Evolutionary conservation across 768 basidiomycete species (phyloP).

Genomic region (Artomyces pyxidatus): DNA sequence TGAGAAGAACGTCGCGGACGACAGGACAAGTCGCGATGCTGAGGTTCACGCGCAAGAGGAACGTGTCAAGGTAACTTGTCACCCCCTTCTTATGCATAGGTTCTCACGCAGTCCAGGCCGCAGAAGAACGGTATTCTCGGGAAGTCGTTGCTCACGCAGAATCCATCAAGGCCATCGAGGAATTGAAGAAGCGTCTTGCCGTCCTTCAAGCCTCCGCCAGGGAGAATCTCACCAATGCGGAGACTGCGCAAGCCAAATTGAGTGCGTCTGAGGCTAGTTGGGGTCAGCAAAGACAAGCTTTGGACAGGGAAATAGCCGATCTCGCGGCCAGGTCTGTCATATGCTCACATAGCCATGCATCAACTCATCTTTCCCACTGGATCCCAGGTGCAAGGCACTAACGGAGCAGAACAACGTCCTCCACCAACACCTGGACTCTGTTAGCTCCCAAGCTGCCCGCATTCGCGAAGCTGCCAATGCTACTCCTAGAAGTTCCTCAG

Average conservation of each 20-base stretch:
- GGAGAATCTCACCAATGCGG: constrained; percentile 51
- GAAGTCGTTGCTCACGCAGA: constrained; percentile 86
- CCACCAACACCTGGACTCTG: constrained; percentile 78
- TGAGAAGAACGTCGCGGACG: constrained; percentile 58
- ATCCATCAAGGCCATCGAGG: constrained; percentile 63
- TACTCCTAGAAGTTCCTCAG: too few species aligned
- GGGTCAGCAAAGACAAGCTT: constrained; percentile 65
- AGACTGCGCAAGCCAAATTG: constrained; percentile 72
- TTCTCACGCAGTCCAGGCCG: constrained; percentile 35
- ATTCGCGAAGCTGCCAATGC: constrained; percentile 65
- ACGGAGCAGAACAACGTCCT: constrained; percentile 67
- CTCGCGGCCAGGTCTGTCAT: constrained; percentile 54
- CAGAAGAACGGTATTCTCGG: constrained; percentile 72
- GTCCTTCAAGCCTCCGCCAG: constrained; percentile 43
- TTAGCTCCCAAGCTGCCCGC: constrained; percentile 74
- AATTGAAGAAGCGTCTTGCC: constrained; percentile 54
- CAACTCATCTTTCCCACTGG: constrained; percentile 1
- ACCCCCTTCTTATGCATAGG: not conserved
- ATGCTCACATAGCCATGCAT: not conserved
- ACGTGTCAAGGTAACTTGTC: constrained; percentile 48
- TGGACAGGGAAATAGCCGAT: constrained; percentile 73
- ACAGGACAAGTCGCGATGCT: constrained; percentile 53
- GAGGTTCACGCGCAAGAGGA: constrained; percentile 63
- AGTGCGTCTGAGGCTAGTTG: constrained; percentile 68
- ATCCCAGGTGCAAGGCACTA: constrained; percentile 60